phyloP scores from a whole-genome alignment of 2,329 filamentous ascomycete species.

The Fonsecaea pedrosoi region DNA sequence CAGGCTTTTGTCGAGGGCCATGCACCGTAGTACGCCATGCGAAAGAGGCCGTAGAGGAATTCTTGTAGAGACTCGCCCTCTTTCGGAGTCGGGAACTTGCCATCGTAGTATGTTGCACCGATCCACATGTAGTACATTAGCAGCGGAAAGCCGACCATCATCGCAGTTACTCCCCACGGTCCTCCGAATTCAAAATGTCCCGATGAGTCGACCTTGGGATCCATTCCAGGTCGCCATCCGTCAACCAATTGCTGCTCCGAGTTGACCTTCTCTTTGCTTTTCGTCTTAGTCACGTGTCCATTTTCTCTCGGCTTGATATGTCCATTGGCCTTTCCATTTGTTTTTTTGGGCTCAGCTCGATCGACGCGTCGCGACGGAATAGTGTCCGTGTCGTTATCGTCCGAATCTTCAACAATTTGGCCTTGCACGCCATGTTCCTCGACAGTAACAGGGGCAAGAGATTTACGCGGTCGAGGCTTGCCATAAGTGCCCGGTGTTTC shows the following conservation, averaged over 20 bases:
- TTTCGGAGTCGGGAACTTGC: slow-evolving; percentile 73
- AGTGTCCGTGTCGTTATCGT: slow-evolving; percentile 2
- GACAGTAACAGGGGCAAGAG: slow-evolving; percentile 5
- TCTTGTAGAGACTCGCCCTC: slow-evolving; percentile 71
- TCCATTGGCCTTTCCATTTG: slow-evolving; percentile 21
- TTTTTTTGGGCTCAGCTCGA: background rate
- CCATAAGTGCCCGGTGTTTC: slow-evolving; percentile 54
- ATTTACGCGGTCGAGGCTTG: slow-evolving; percentile 35
- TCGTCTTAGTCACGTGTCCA: slow-evolving; percentile 24
- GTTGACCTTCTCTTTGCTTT: slow-evolving; percentile 14
- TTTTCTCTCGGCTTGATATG: slow-evolving; percentile 31
- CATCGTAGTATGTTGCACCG: slow-evolving; percentile 89
- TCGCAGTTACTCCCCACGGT: slow-evolving; percentile 74
- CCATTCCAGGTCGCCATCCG: slow-evolving; percentile 51
- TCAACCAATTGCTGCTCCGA: slow-evolving; percentile 45
- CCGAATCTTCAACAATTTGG: slow-evolving; percentile 7
- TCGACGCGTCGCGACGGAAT: background rate
- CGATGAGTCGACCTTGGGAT: slow-evolving; percentile 55
- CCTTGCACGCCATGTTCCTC: slow-evolving; percentile 36
- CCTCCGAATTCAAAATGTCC: slow-evolving; percentile 83
- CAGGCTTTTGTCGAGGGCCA: slow-evolving; percentile 84
- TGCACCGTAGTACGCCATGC: slow-evolving; percentile 80
- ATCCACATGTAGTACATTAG: slow-evolving; percentile 99
- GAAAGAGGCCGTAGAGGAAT: slow-evolving; percentile 73
- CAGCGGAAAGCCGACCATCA: slow-evolving; percentile 92